Evolutionary conservation across 148 eudicot species (phyloP), one percentile per base, ranked within the genome.

Genomic region (Cornus suecica): DNA sequence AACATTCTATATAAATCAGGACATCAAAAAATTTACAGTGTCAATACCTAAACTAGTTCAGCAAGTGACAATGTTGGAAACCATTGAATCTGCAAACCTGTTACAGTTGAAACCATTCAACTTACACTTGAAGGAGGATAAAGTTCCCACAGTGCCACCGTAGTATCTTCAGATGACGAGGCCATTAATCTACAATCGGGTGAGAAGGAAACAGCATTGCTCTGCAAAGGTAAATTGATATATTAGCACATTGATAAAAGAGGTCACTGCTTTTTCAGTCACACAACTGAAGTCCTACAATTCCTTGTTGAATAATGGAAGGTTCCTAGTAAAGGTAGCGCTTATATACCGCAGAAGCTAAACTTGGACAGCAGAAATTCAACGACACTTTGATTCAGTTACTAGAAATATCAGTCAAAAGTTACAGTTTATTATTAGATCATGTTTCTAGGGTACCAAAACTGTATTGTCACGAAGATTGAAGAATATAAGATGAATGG

Each of bases 131-230:
- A 82, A 69, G 92, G 96, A 70, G 93, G 89, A 84, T 89, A 89
- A 56, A 91, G 86, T 77, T 91, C 89, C 97, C 97, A 93, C 60
- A 93, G 69, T 5, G 96, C 96, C 24, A 93, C 82, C 18, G 92
- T 89, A 1, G 89, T 78, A 73, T 93, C 96, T 82, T 93, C 98
- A 23, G 96, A 91, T 30, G 92, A 80, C 16, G 96, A 91, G 28
- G 91, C 98, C 83, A 93, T 82, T 75, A 86, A 31, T 79, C 82
- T 88, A 74, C 89, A 81, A 79, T 87, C 86, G 18, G 61, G 42
- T 24, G 98, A 91, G 85, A 93, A 93, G 20, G 96, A 65, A 65
- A 93, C 93, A 6, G 92, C 92, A 79, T 91, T 93, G 78, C 97
- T 89, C 90, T 88, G 92, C 87, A 81, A 51, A 78, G 66, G 63